Conservation (phyloP, 768 basidiomycete genomes). For the Fomitopsis pulvina region DNA sequence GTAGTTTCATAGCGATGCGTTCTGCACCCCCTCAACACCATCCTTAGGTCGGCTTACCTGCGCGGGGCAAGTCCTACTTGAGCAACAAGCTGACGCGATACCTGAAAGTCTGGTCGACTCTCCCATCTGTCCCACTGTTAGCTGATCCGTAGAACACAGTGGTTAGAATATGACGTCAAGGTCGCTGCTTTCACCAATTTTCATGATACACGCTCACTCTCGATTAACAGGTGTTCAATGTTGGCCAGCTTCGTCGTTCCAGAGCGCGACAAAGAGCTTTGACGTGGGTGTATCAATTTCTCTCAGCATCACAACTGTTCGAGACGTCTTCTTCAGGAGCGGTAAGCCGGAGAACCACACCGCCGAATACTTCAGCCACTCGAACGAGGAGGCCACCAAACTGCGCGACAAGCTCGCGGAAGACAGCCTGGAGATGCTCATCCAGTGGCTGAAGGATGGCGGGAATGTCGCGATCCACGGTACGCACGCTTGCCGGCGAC, state of each 20-base stretch:
- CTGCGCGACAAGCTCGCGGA: slow-evolving; percentile 78
- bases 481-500: slow-evolving; percentile 26
- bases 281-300: slow-evolving; percentile 37
- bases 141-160: slow-evolving; percentile 40
- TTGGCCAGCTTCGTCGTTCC: slow-evolving; percentile 86
- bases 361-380: slow-evolving; percentile 83
- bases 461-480: slow-evolving; percentile 98
- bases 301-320: background rate
- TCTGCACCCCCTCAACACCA: background rate
- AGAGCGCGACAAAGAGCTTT: slow-evolving; percentile 78
- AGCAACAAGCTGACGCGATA: slow-evolving; percentile 98
- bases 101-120: slow-evolving; percentile 53
- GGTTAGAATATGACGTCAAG: slow-evolving; percentile 97
- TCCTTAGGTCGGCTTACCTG: slow-evolving; percentile 90
- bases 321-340: slow-evolving; percentile 36
- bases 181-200: slow-evolving; percentile 26
- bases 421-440: slow-evolving; percentile 92
- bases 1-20: slow-evolving; percentile 8
- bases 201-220: background rate
- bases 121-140: background rate
- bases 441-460: slow-evolving; percentile 90
- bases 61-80: slow-evolving; percentile 95
- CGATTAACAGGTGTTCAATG: slow-evolving; percentile 81
- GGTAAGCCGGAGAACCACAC: slow-evolving; percentile 90
- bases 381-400: slow-evolving; percentile 70